These are phyloP conservation scores for Podospora sp. DNA, from an alignment of 495 filamentous ascomycete species.

Conservation along the genomic window DNA sequence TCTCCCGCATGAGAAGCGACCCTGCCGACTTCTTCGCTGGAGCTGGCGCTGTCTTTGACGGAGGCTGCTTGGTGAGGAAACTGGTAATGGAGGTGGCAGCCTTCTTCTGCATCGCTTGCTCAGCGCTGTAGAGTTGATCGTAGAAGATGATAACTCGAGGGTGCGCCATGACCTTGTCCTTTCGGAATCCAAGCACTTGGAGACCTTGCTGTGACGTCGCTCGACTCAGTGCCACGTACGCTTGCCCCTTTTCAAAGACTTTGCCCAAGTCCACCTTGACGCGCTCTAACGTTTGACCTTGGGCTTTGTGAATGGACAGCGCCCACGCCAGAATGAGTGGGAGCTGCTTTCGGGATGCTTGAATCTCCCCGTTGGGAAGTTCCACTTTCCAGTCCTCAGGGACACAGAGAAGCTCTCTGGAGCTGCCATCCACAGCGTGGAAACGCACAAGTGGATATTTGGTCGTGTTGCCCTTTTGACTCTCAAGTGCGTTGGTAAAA, in stretches of 20 bases:
- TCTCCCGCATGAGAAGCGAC: neutral
- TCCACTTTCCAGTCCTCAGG: slow-evolving; percentile 95
- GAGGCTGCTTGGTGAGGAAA: slow-evolving; percentile 30
- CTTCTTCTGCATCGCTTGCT: slow-evolving; percentile 43
- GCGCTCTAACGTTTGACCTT: slow-evolving; percentile 91
- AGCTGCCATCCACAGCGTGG: slow-evolving; percentile 72
- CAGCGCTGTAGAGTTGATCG: slow-evolving; percentile 67
- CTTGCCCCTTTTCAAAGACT: slow-evolving; percentile 95
- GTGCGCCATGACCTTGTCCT: slow-evolving; percentile 92
- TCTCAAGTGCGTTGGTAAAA: slow-evolving; percentile 38
- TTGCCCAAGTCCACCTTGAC: slow-evolving; percentile 92
- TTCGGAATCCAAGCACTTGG: slow-evolving; percentile 87
- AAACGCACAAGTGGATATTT: slow-evolving; percentile 86
- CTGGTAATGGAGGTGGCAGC: slow-evolving; percentile 31
- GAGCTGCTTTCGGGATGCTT: slow-evolving; percentile 76
- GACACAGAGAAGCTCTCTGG: slow-evolving; percentile 76
- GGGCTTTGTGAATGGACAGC: slow-evolving; percentile 95
- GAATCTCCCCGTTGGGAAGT: slow-evolving; percentile 90
- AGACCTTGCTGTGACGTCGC: slow-evolving; percentile 86
- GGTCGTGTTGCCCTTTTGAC: slow-evolving; percentile 38
- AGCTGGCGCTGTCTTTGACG: slow-evolving; percentile 9
- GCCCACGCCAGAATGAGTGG: slow-evolving; percentile 96
- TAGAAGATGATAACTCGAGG: slow-evolving; percentile 86
- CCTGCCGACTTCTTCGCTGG: neutral
- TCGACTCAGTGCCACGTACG: slow-evolving; percentile 80